Evolutionary conservation across 1,139 yeast species (phyloP).

Genomic region (Sugiyamaella xylanicola): DNA sequence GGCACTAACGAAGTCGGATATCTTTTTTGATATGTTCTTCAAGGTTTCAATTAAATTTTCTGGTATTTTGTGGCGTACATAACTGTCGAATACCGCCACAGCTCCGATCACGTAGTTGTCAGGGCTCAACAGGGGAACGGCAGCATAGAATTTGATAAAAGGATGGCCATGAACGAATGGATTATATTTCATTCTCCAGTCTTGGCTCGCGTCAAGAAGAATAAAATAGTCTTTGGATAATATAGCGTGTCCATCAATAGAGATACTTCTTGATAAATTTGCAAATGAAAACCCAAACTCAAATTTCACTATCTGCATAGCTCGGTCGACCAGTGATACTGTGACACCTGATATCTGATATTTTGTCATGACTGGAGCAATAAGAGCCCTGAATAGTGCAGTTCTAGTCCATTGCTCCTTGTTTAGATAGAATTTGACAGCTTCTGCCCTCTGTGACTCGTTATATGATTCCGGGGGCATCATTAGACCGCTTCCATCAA

Average conservation of each 20-base stretch:
- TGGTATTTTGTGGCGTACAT: constrained; percentile 47
- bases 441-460: constrained; percentile 33
- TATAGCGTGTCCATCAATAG: constrained; percentile 68
- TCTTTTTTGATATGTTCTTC: constrained; percentile 46
- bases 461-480: constrained; percentile 52
- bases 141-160: constrained; percentile 59
- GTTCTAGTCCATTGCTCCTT: constrained; percentile 56
- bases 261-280: constrained; percentile 51
- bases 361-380: constrained; percentile 36
- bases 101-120: constrained; percentile 56
- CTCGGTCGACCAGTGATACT: constrained; percentile 57
- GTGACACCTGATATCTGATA: constrained; percentile 54
- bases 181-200: constrained; percentile 65
- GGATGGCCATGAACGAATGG: constrained; percentile 68
- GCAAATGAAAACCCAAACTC: constrained; percentile 48
- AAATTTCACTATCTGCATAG: constrained; percentile 52
- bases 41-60: constrained; percentile 45
- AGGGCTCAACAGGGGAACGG: constrained; percentile 55
- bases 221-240: constrained; percentile 58
- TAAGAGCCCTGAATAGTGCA: constrained; percentile 47
- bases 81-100: constrained; percentile 60
- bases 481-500: constrained; percentile 52
- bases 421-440: constrained; percentile 48
- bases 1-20: constrained; percentile 49
- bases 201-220: constrained; percentile 59